Evolutionary conservation across 805 yeast species (phyloP).

Genomic region (Starmerella floricola): DNA sequence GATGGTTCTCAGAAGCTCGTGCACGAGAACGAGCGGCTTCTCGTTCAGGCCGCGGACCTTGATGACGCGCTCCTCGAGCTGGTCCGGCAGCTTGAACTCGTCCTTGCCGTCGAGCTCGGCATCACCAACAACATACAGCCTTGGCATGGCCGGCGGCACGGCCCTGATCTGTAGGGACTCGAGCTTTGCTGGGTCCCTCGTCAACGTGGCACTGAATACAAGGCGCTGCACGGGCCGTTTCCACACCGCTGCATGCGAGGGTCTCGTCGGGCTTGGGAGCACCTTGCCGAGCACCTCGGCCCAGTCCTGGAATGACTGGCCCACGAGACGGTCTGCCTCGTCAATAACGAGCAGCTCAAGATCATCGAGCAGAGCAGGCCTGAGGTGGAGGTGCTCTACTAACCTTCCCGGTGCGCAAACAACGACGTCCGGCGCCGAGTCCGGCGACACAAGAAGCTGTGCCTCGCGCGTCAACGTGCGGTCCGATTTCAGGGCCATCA

Average conservation of each 20-base stretch:
- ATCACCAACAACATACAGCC: slow-evolving; percentile 58
- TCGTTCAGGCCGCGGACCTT: slow-evolving; percentile 26
- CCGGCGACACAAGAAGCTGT: slow-evolving; percentile 30
- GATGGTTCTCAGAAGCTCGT: slow-evolving; percentile 33
- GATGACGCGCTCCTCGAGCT: slow-evolving; percentile 30
- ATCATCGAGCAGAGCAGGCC: slow-evolving; percentile 43
- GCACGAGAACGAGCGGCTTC: slow-evolving; percentile 66
- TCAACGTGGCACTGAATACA: slow-evolving; percentile 84
- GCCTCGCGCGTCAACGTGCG: slow-evolving; percentile 54
- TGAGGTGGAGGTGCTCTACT: slow-evolving; percentile 40
- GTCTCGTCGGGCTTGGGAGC: slow-evolving; percentile 10
- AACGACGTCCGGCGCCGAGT: slow-evolving; percentile 28
- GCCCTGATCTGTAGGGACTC: slow-evolving; percentile 48
- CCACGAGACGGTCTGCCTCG: slow-evolving; percentile 91
- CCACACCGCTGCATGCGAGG: slow-evolving; percentile 19
- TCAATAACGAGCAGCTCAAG: slow-evolving; percentile 65
- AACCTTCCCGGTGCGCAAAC: slow-evolving; percentile 75
- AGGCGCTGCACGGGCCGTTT: slow-evolving; percentile 46
- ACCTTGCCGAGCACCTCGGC: slow-evolving; percentile 35
- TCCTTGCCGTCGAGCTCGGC: slow-evolving; percentile 25
- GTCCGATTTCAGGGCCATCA: slow-evolving; percentile 45
- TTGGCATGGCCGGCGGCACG: slow-evolving; percentile 38
- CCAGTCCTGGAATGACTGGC: slow-evolving; percentile 94
- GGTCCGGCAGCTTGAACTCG: slow-evolving; percentile 31
- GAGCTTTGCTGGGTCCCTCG: slow-evolving; percentile 82